These are phyloP conservation scores for Spencermartinsiella europaea DNA, from an alignment of 805 yeast species.

Conservation along the genomic window DNA sequence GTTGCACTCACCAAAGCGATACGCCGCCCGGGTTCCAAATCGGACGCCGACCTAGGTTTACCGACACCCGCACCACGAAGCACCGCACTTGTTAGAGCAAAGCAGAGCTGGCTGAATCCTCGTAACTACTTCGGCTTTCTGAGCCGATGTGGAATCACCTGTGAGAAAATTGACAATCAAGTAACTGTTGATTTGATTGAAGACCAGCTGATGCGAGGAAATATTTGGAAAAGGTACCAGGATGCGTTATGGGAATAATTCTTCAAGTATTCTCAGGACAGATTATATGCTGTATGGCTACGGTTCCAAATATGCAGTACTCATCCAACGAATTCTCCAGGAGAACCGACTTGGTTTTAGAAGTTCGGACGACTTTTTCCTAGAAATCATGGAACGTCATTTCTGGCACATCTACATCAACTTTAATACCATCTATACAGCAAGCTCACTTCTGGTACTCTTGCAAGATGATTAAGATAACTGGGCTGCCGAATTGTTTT, in stretches of 20 bases:
- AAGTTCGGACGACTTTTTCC: conserved; percentile 30
- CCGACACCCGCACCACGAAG: no score
- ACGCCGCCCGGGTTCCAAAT: neutral
- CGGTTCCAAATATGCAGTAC: conserved; percentile 20
- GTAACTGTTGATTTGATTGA: conserved; percentile 21
- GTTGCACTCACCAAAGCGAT: neutral
- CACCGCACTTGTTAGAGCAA: conserved; percentile 1
- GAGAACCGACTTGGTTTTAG: conserved; percentile 22
- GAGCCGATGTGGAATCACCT: conserved; percentile 21
- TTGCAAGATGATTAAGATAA: no score
- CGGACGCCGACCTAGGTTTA: neutral
- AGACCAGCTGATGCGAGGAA: conserved; percentile 10
- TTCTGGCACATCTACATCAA: conserved; percentile 29
- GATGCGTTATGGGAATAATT: conserved; percentile 21
- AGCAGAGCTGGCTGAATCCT: conserved; percentile 1
- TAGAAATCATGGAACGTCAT: conserved; percentile 25
- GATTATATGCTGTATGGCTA: conserved; percentile 27
- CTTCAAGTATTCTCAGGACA: conserved; percentile 17
- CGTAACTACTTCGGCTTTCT: conserved; percentile 23
- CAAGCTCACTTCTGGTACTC: no score
- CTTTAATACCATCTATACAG: conserved; percentile 22
- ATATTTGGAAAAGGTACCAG: conserved; percentile 21
- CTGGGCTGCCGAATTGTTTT: no score
- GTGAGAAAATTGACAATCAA: conserved; percentile 27
- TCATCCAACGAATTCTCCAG: neutral